Percentiles rank a stretch among this genome's conserved stretches.
These are phyloP conservation scores for Fonsecaea multimorphosa DNA, from an alignment of 2,329 filamentous ascomycete species.

Conservation along the genomic window DNA sequence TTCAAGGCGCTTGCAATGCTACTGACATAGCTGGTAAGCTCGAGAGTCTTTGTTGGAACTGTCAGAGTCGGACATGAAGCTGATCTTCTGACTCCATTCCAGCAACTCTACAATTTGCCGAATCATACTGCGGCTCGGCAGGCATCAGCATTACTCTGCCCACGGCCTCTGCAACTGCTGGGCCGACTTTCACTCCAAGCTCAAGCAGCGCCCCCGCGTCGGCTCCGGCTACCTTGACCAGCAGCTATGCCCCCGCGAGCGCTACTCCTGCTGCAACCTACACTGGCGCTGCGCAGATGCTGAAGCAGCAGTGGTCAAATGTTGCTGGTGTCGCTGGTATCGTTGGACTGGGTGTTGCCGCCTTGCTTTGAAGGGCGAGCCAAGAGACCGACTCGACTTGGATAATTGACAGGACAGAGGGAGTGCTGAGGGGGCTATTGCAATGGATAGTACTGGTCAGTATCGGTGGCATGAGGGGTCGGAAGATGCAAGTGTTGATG, in stretches of 20 bases:
- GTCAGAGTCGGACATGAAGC: not conserved
- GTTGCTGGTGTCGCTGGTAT: slow-evolving; percentile 26
- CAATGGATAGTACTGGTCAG: not conserved
- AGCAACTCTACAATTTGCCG: slow-evolving; percentile 33
- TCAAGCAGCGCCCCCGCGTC: slow-evolving; percentile 11
- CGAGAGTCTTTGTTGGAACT: not conserved
- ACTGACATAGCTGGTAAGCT: slow-evolving; percentile 30
- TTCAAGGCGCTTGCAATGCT: slow-evolving; percentile 26
- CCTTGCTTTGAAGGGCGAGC: slow-evolving; percentile 18
- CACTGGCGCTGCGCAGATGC: slow-evolving; percentile 27
- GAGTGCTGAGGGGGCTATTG: not conserved
- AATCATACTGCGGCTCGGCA: slow-evolving; percentile 25
- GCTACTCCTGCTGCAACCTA: slow-evolving; percentile 24
- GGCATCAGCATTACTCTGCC: slow-evolving; percentile 33
- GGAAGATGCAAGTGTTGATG: not conserved
- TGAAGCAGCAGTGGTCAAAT: slow-evolving; percentile 30
- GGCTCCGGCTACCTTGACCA: slow-evolving; percentile 8
- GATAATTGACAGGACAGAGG: not conserved
- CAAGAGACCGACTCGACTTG: slow-evolving; percentile 37
- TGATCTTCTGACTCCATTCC: not conserved
- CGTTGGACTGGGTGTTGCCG: slow-evolving; percentile 31
- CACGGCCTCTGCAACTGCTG: slow-evolving; percentile 43
- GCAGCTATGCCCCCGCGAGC: slow-evolving; percentile 18
- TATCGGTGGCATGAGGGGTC: not conserved
- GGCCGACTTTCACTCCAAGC: slow-evolving; percentile 15